Evolutionary conservation across 2,329 filamentous ascomycete genomes (phyloP).

Genomic region (Tetracladium maxilliforme): DNA sequence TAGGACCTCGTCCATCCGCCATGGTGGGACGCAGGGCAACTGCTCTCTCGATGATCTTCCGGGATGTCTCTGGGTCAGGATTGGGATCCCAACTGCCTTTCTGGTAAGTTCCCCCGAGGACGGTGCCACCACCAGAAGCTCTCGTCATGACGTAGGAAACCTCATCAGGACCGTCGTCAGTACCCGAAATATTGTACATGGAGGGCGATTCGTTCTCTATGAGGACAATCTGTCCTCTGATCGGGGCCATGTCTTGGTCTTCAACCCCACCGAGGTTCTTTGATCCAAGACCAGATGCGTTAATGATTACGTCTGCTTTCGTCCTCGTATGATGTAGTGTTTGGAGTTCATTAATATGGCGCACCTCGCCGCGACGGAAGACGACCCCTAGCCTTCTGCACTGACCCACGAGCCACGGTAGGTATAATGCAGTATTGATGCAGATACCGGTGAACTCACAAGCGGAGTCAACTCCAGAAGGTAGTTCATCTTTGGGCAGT

Average conservation of each 20-base stretch:
- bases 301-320: constrained; percentile 1
- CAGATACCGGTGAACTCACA: constrained; percentile 18
- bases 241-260: constrained; percentile 7
- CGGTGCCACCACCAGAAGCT: constrained; percentile 12
- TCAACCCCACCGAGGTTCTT: constrained; percentile 4
- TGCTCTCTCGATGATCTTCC: constrained; percentile 11
- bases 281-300: constrained; percentile 4
- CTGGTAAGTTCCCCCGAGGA: constrained; percentile 13
- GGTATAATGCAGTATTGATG: constrained; percentile 19
- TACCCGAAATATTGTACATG: constrained; percentile 19
- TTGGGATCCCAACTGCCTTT: constrained; percentile 12
- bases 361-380: not conserved
- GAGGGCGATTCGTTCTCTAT: constrained; percentile 20
- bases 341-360: not conserved
- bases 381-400: not conserved
- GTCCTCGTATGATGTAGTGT: not conserved
- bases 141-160: constrained; percentile 24
- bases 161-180: constrained; percentile 18
- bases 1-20: too few species aligned
- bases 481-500: constrained; percentile 14
- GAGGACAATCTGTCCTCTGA: constrained; percentile 10
- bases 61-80: constrained; percentile 9
- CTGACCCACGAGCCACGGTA: constrained; percentile 13
- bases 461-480: constrained; percentile 17
- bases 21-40: constrained; percentile 12